These are phyloP conservation scores for Reutealis trisperma DNA, from an alignment of 345 rosid species.

Conservation along the genomic window DNA sequence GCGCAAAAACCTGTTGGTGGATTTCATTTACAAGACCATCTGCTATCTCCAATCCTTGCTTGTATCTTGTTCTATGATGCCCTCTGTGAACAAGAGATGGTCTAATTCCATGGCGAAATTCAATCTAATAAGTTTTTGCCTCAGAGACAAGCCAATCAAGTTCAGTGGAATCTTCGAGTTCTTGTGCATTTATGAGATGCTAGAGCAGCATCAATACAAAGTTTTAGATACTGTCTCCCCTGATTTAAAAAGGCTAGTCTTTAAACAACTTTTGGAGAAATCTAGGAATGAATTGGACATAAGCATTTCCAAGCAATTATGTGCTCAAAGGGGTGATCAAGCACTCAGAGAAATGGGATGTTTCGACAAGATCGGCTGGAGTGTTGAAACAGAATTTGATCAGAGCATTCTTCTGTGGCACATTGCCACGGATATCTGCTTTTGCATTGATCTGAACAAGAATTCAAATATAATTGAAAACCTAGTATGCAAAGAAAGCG, in stretches of 20 bases:
- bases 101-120: slow-evolving; percentile 21
- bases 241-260: slow-evolving; percentile 2
- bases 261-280: slow-evolving; percentile 3
- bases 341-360: slow-evolving; percentile 8
- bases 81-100: slow-evolving; percentile 6
- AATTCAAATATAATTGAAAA: not conserved
- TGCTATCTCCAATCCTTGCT: not conserved
- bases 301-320: not conserved
- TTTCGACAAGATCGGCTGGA: slow-evolving; percentile 4
- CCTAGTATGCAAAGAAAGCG: slow-evolving; percentile 19
- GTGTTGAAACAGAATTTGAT: slow-evolving; percentile 38
- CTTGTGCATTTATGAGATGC: not conserved
- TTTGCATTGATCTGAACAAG: slow-evolving; percentile 10
- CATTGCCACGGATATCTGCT: slow-evolving; percentile 54
- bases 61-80: not conserved
- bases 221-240: not conserved
- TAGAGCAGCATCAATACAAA: slow-evolving; percentile 1
- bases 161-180: not conserved
- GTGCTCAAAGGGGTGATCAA: slow-evolving; percentile 13
- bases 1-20: not conserved
- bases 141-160: not conserved
- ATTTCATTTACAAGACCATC: not conserved
- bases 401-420: slow-evolving; percentile 60
- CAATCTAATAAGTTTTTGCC: slow-evolving; percentile 18
- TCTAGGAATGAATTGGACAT: slow-evolving; percentile 1